phyloP scores from a whole-genome alignment of 2,329 filamentous ascomycete genomes.

The Xylariales sp. region DNA sequence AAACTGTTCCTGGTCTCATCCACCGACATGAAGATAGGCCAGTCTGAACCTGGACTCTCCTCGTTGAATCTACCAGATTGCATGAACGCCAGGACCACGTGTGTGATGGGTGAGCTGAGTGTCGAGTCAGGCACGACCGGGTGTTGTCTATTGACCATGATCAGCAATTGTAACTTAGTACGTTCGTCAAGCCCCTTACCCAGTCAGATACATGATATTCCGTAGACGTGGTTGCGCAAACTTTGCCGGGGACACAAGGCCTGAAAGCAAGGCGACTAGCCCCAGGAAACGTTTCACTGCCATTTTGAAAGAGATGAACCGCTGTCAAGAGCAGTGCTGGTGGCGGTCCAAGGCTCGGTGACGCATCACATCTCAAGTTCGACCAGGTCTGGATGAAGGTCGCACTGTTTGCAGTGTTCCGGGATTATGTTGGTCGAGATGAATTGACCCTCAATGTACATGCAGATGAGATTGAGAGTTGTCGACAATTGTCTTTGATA shows the following conservation, averaged over 20 bases:
- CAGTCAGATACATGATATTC: conserved; percentile 30
- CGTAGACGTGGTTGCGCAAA: conserved; percentile 13
- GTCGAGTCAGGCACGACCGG: conserved; percentile 23
- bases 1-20: conserved; percentile 48
- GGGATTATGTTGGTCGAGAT: too few species aligned
- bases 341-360: too few species aligned
- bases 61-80: conserved; percentile 44
- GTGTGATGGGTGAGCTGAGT: conserved; percentile 41
- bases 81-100: conserved; percentile 53
- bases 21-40: conserved; percentile 48
- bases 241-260: conserved; percentile 12
- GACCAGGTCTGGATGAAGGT: too few species aligned
- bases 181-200: too few species aligned
- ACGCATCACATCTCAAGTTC: too few species aligned
- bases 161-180: too few species aligned
- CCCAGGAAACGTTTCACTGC: conserved; percentile 1
- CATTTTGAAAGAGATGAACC: not conserved
- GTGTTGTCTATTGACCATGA: conserved; percentile 21
- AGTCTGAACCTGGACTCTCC: conserved; percentile 36
- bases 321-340: not conserved
- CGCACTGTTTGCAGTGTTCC: too few species aligned
- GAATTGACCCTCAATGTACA: conserved; percentile 4
- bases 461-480: conserved; percentile 2
- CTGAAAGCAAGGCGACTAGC: conserved; percentile 10
- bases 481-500: conserved; percentile 10